Evolutionary conservation across 805 yeast genomes (phyloP).

Genomic region (Suhomyces sp.): DNA sequence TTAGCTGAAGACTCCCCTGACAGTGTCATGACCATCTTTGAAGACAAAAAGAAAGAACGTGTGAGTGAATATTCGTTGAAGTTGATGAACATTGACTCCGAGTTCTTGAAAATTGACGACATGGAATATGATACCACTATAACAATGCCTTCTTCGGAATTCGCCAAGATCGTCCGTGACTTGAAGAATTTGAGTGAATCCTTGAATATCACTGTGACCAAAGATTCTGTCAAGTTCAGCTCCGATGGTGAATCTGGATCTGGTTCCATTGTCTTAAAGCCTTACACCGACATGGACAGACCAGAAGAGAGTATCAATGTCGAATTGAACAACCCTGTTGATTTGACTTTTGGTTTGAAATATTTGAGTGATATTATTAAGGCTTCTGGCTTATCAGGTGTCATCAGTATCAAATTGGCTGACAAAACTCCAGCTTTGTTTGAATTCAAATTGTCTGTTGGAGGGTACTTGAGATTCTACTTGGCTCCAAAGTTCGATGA

Average conservation of each 20-base stretch:
- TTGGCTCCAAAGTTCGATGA: slow-evolving; percentile 98
- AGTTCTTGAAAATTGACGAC: slow-evolving; percentile 89
- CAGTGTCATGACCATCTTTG: slow-evolving; percentile 75
- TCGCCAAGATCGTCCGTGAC: slow-evolving; percentile 87
- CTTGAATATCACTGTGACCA: slow-evolving; percentile 78
- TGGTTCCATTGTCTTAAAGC: slow-evolving; percentile 84
- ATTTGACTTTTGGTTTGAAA: slow-evolving; percentile 86
- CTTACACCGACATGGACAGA: slow-evolving; percentile 75
- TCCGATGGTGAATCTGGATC: slow-evolving; percentile 91
- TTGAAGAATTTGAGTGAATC: slow-evolving; percentile 85
- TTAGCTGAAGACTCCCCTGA: slow-evolving; percentile 85
- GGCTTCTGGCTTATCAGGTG: slow-evolving; percentile 75
- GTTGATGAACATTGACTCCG: slow-evolving; percentile 95
- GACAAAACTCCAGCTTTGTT: slow-evolving; percentile 92
- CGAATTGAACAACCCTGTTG: slow-evolving; percentile 81
- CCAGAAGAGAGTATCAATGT: slow-evolving; percentile 75
- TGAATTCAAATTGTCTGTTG: slow-evolving; percentile 79
- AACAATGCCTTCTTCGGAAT: slow-evolving; percentile 84
- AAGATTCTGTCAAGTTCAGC: slow-evolving; percentile 85
- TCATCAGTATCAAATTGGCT: slow-evolving; percentile 82
- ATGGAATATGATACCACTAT: slow-evolving; percentile 86
- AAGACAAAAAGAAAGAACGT: slow-evolving; percentile 87
- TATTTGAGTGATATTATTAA: slow-evolving; percentile 89
- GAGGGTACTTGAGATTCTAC: slow-evolving; percentile 93
- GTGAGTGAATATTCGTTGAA: slow-evolving; percentile 89